These are phyloP conservation scores for Pleurotus giganteus DNA, from an alignment of 768 basidiomycete genomes.

Conservation along the genomic window DNA sequence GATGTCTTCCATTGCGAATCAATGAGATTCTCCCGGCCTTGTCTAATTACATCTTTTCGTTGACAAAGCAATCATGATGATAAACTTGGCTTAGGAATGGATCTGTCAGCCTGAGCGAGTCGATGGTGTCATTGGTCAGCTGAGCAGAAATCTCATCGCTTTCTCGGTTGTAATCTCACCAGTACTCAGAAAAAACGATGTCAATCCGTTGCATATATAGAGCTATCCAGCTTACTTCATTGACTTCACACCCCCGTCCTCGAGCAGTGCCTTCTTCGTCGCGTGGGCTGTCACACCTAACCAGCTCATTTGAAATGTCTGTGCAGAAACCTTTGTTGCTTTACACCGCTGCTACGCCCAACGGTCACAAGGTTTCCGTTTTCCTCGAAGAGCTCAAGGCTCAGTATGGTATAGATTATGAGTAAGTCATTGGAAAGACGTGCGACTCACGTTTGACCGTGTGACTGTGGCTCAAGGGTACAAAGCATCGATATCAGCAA, in stretches of 20 bases:
- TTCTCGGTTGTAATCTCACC: no score
- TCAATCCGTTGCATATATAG: constrained; percentile 6
- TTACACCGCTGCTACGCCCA: constrained; percentile 45
- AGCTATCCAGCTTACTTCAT: background rate
- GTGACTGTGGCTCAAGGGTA: constrained; percentile 29
- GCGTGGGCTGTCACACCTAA: constrained; percentile 17
- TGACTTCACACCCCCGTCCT: background rate
- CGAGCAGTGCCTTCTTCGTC: constrained; percentile 5
- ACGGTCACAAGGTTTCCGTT: constrained; percentile 46
- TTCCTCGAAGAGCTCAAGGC: constrained; percentile 56
- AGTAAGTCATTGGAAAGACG: constrained; percentile 24
- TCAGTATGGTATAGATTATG: constrained; percentile 45
- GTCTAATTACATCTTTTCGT: no score
- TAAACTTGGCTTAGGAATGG: no score
- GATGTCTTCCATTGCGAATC: no score
- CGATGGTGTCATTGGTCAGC: background rate
- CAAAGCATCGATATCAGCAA: constrained; percentile 55
- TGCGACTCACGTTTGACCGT: background rate
- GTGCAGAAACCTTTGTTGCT: constrained; percentile 38
- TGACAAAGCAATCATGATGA: no score
- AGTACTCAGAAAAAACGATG: background rate
- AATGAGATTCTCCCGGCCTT: no score
- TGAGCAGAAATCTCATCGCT: background rate
- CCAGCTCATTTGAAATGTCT: background rate
- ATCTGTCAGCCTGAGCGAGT: background rate